A percentile compares a stretch with the other conserved stretches of the same genome.
These are phyloP conservation scores for Phytophthora sojae DNA, from an alignment of 352 stramenopile species.

Conservation along the genomic window DNA sequence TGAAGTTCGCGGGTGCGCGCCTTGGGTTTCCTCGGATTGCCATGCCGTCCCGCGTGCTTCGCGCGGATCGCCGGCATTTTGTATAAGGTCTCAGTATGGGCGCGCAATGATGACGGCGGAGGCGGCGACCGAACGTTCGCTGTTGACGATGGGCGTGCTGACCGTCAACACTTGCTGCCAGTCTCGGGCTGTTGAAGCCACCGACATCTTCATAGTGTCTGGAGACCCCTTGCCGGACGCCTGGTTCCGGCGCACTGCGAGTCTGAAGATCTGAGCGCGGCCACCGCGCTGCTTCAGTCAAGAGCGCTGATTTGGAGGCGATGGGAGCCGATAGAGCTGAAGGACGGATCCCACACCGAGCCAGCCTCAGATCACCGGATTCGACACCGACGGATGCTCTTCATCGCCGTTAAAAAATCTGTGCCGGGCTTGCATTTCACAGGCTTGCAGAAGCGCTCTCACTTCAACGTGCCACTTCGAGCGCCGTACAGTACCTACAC, in stretches of 20 bases:
- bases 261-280: constrained; percentile 25
- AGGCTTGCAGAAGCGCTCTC: constrained; percentile 6
- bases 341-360: constrained; percentile 1
- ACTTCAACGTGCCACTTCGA: constrained; percentile 32
- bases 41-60: constrained; percentile 1
- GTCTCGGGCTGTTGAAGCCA: not conserved
- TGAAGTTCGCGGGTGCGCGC: constrained; percentile 13
- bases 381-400: constrained; percentile 10
- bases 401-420: constrained; percentile 18
- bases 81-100: constrained; percentile 6
- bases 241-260: not conserved
- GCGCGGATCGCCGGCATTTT: constrained; percentile 1
- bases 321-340: constrained; percentile 2
- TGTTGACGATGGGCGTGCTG: not conserved
- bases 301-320: constrained; percentile 8
- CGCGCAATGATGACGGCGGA: constrained; percentile 21
- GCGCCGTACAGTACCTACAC: constrained; percentile 19
- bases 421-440: constrained; percentile 31
- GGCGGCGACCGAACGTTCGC: not conserved
- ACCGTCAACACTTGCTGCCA: constrained; percentile 3
- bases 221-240: not conserved
- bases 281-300: constrained; percentile 12
- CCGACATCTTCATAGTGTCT: not conserved
- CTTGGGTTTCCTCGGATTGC: constrained; percentile 31
- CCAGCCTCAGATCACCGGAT: constrained; percentile 10